Evolutionary conservation across 2,329 filamentous ascomycete genomes (phyloP).

Genomic region (Penicillium sp.): DNA sequence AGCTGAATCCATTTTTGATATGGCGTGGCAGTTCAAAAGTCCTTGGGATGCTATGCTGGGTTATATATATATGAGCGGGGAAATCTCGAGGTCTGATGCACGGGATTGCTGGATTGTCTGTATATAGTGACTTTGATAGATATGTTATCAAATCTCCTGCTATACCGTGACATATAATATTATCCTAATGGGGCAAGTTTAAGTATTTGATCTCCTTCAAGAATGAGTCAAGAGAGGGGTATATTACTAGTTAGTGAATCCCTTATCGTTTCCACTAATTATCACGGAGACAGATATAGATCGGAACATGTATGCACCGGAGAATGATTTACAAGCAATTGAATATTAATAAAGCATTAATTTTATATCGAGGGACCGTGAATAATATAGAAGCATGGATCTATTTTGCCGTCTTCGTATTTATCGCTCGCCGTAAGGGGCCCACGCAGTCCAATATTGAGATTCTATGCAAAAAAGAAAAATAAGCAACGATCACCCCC

Average conservation of each 20-base stretch:
- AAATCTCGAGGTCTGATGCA: neutral
- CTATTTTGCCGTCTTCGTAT: neutral
- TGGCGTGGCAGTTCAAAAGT: too few species aligned
- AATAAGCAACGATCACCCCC: neutral
- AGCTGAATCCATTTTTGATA: neutral
- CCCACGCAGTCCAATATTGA: neutral
- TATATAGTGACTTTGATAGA: neutral
- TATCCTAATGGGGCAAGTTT: neutral
- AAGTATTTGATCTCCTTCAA: neutral
- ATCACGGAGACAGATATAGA: neutral
- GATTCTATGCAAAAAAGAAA: neutral
- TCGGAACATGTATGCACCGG: neutral
- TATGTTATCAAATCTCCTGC: neutral
- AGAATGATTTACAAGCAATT: too few species aligned
- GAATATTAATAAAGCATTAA: too few species aligned
- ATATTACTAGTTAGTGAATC: neutral
- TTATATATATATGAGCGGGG: neutral
- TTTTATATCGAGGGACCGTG: neutral
- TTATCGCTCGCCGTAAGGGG: neutral
- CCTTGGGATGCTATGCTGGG: neutral
- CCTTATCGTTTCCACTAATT: neutral
- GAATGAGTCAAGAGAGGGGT: neutral
- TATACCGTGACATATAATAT: neutral
- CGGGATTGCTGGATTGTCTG: neutral
- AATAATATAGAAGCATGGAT: neutral